Evolutionary conservation across 1,284 basidiomycete genomes (phyloP), one percentile per base, ranked within the genome.

Genomic region (Ustilago cynodontis): DNA sequence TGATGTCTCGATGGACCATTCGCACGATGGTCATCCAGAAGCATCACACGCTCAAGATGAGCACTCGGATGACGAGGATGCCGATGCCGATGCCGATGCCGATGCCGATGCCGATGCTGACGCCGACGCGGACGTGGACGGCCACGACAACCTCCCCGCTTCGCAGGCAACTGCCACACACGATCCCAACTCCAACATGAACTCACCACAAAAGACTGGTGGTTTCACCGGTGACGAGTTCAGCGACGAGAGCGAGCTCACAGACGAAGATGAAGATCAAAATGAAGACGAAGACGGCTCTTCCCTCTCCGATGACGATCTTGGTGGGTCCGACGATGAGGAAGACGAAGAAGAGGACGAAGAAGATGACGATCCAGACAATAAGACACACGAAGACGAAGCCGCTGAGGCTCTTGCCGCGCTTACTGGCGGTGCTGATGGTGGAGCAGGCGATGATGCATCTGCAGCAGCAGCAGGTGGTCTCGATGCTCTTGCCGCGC

Each of bases 181-280:
- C n/a, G 63, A 69, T 45, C 65, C 59, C 49, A 65, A 66, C 58
- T 72, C 66, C 53, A 65, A 54, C 65, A 59, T 71, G 59, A 77
- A 66, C 74, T 77, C 73, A 22, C 77, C 77, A 2, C 77, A 73
- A 45, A 79, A 79, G 56, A 61, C 77, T 3, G 73, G 70, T 33
- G 71, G 53, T 22, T 79, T 72, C 59, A 76, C 77, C 33, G 72
- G 65, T 41, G 76, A 80, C 63, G 79, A 76, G 51, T 71, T 82
- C 59, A 81, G 79, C 58, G 77, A 71, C 57, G 80, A 81, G 50
- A 82, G 81, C 67, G 81, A 82, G 39, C 73, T 79, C 53, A 79
- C 77, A 24, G 77, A 79, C 56, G 74, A 79, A 35, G 75, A 77
- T 5, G 75, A 77, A 31, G 75, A 77, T 29, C 65, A 76, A 45